phyloP scores from a whole-genome alignment of 176 grass and related monocot genomes.

The Typha latifolia region DNA sequence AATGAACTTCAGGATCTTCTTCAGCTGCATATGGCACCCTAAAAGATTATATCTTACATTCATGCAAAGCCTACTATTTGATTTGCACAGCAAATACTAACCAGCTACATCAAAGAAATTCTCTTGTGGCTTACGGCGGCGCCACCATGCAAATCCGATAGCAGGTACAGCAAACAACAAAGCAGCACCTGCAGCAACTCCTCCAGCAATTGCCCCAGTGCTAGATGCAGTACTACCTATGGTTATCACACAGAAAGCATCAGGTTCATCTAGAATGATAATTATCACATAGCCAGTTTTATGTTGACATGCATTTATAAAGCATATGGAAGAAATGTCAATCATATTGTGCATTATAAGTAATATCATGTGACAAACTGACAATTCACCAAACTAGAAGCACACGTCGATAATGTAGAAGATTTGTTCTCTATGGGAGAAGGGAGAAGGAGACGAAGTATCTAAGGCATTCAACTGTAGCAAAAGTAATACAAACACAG shows the following conservation, averaged over 20 bases:
- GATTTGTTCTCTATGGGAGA: too few species aligned
- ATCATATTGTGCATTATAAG: background rate
- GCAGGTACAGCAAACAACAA: constrained; percentile 18
- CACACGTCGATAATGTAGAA: too few species aligned
- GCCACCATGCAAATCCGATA: constrained; percentile 17
- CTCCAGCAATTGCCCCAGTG: constrained; percentile 22
- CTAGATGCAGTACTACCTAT: constrained; percentile 14
- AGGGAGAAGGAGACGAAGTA: too few species aligned
- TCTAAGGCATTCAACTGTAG: too few species aligned
- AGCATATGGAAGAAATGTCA: background rate
- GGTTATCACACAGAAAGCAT: background rate
- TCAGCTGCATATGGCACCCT: constrained; percentile 39
- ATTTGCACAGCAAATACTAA: constrained; percentile 6
- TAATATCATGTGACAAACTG: too few species aligned
- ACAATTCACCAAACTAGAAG: too few species aligned
- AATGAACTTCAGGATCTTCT: constrained; percentile 90
- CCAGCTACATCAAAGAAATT: constrained; percentile 25
- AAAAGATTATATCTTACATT: background rate
- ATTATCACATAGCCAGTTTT: too few species aligned
- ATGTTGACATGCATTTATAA: too few species aligned
- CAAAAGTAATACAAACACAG: too few species aligned
- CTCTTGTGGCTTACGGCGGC: constrained; percentile 12
- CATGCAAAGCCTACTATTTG: background rate
- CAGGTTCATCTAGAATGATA: background rate
- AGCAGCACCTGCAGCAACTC: constrained; percentile 20